A percentile compares a stretch with the other conserved stretches of the same genome.
phyloP scores from a whole-genome alignment of 768 basidiomycete genomes.

The Tephrocybe sp. region DNA sequence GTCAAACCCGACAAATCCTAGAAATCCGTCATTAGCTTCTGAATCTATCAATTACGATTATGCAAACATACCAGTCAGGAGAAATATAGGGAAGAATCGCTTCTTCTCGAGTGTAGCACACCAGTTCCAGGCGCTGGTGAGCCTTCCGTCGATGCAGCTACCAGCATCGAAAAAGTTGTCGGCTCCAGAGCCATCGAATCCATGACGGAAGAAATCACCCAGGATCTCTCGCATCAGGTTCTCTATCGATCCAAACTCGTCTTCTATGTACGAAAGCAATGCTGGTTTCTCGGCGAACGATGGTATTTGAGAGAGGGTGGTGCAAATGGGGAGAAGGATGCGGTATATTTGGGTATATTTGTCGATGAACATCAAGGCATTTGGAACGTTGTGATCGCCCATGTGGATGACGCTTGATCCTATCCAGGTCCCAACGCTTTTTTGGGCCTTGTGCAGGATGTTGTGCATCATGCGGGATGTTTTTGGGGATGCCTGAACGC shows the following conservation, averaged over 20 bases:
- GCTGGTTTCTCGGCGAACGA: conserved; percentile 66
- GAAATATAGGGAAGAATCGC: conserved; percentile 76
- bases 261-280: conserved; percentile 72
- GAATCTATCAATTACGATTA: background rate
- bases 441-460: conserved; percentile 82
- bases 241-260: conserved; percentile 79
- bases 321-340: conserved; percentile 86
- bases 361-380: conserved; percentile 88
- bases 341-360: conserved; percentile 93
- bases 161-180: conserved; percentile 91
- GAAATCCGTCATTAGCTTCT: conserved; percentile 1
- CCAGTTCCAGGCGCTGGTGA: conserved; percentile 95
- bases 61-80: conserved; percentile 61
- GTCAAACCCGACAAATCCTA: conserved; percentile 84
- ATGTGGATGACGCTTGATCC: conserved; percentile 88
- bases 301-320: conserved; percentile 73
- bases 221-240: conserved; percentile 70
- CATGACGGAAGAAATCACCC: conserved; percentile 84
- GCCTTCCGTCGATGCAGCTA: conserved; percentile 78
- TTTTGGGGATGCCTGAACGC: conserved; percentile 84
- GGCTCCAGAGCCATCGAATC: conserved; percentile 88
- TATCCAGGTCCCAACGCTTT: conserved; percentile 80
- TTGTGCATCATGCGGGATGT: conserved; percentile 90
- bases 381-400: conserved; percentile 86
- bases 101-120: conserved; percentile 86